Base-by-base conservation (phyloP, 2,329 filamentous ascomycete genomes). In the Ophiostoma pallidulum region DNA sequence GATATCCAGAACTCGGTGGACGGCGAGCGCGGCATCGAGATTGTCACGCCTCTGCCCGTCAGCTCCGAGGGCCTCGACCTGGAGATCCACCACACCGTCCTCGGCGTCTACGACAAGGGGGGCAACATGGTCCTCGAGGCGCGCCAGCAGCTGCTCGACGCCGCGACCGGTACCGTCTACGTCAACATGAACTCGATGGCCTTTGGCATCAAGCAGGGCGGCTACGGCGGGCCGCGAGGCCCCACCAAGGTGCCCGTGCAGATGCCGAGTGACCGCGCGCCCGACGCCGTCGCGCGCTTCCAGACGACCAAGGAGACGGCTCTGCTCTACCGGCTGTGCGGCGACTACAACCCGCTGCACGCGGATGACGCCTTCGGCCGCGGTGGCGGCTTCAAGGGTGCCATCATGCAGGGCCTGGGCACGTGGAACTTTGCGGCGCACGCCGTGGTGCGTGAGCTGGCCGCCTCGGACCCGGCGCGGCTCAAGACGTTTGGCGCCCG, bases 261-360 rank as follows among this genome's bases (percentile, higher is more conserved):
- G 42, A 59, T 64, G 0, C 66, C 66, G 2, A 28, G 19, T 10
- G 54, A 60, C 18, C 60, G 63, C 13, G 45, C 53, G 1, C 66
- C 69, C 1, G 66, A 71, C 47, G 64, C 62, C 2, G 56, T 65
- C 10, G 57, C 66, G 44, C 59, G 57, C 5, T 63, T 65, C 24
- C 55, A 65, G 49, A 71, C 69, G 0, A 66, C 60, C 0, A 58
- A 59, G 1, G 67, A 70, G 53, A 58, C 58, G 4, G 64, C 66
- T 0, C 56, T 70, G 2, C 57, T 72, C 0, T 71, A 72, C 45
- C 58, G 68, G 2, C 57, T 73, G 9, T 71, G 68, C 51, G 70
- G 71, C 1, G 70, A 73, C 50, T 73, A 72, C 55, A 73, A 73
- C 51, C 70, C 71, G 7, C 59, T 71, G 39, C 69, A 71, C 53